phyloP scores from a whole-genome alignment of 2,329 filamentous ascomycete species.

The Ambrosiella cleistominuta region DNA sequence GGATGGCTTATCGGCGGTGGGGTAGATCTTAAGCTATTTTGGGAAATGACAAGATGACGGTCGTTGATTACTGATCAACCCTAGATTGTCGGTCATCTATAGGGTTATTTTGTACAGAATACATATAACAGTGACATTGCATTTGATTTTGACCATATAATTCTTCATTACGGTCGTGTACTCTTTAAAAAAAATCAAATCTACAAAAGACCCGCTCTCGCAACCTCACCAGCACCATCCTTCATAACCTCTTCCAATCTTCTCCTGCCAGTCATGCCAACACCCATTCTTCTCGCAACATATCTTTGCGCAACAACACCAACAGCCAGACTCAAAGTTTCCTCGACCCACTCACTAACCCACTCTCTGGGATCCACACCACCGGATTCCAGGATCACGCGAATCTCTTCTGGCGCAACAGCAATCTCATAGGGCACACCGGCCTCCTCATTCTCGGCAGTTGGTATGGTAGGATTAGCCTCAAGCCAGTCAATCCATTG shows the following conservation, averaged over 20 bases:
- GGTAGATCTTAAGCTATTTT: background rate
- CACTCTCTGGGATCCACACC: slow-evolving; percentile 86
- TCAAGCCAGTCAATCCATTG: slow-evolving; percentile 90
- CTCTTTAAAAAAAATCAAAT: too few relatives aligned
- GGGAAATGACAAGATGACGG: background rate
- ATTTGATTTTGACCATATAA: too few relatives aligned
- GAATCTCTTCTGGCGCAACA: slow-evolving; percentile 55
- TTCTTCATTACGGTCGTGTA: too few relatives aligned
- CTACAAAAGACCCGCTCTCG: slow-evolving; percentile 37
- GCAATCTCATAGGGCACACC: slow-evolving; percentile 22
- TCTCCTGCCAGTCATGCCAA: slow-evolving; percentile 48
- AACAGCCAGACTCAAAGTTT: slow-evolving; percentile 57
- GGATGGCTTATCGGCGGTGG: background rate
- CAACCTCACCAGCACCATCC: slow-evolving; percentile 41
- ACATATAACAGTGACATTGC: too few relatives aligned
- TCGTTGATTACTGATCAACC: background rate
- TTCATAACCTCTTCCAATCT: slow-evolving; percentile 37
- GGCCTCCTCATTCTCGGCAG: slow-evolving; percentile 21
- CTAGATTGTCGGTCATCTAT: background rate
- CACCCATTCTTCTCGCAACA: slow-evolving; percentile 86
- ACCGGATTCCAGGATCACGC: slow-evolving; percentile 58
- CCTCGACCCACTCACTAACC: slow-evolving; percentile 95
- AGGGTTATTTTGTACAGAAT: background rate
- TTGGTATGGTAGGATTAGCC: slow-evolving; percentile 25
- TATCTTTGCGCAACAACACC: slow-evolving; percentile 88